Evolutionary conservation across 495 filamentous ascomycete species (phyloP), one percentile per base, ranked within the genome.

Genomic region (Penicillium pulvis): DNA sequence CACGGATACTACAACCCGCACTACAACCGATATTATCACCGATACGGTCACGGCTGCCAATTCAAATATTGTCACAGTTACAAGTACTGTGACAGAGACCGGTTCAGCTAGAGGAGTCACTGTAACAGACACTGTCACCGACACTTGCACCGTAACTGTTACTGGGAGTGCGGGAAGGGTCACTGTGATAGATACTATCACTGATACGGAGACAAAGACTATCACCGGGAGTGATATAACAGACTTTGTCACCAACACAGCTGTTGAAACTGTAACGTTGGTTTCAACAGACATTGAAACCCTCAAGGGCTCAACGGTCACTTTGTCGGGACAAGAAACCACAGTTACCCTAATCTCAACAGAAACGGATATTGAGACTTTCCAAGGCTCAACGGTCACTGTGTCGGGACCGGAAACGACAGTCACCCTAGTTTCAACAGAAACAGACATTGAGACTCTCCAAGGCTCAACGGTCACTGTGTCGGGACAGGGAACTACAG

Each of bases 101-200:
- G 41, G 30, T n/a, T 23, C 11, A 28, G 52, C 20, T 33, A 23
- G 26, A 26, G 28, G 7, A 17, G 41, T 28, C 41, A 54, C 52
- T 2, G n/a, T 44, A 17, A 31, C 24, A 19, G 39, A 43, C 17
- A 54, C 51, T 30, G 51, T 26, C 16, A 43, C 52, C 8, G 41
- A 31, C 10, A 54, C 20, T 2, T 33, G 49, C 16, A 51, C 35
- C n/a, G 12, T 12, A 8, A 46, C 44, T 47, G 44, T 47, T 19
- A n/a, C 44, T 11, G 24, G 7, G 23, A 33, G 36, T 30, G 51
- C n/a, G 0, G 10, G 20, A 43, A 26, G 14, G 16, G 51, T 53
- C 51, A 53, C 51, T 12, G 10, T 41, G 20, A 43, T 31, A 52
- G 31, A 33, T 39, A 52, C 50, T 52, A 24, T 52, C 11, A 52